These are phyloP conservation scores for Paramarasmius palmivorus DNA, from an alignment of 1,284 basidiomycete species.

Conservation along the genomic window DNA sequence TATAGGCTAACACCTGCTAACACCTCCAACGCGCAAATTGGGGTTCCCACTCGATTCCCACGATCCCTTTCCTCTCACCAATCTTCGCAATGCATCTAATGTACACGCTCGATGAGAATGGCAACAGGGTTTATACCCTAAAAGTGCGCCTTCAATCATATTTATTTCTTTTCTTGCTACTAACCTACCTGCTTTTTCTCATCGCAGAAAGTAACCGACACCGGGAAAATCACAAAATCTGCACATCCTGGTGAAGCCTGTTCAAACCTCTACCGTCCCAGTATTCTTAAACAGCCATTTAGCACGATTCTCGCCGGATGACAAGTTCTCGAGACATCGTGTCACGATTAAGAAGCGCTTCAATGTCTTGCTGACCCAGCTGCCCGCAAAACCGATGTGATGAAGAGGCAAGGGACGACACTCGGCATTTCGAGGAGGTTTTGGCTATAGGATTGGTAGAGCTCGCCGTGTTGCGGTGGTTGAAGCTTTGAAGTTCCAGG, in stretches of 20 bases:
- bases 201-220: conserved; percentile 77
- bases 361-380: conserved; percentile 84
- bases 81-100: conserved; percentile 88
- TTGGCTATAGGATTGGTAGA: too few species aligned
- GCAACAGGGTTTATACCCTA: conserved; percentile 86
- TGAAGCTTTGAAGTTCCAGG: too few species aligned
- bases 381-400: conserved; percentile 87
- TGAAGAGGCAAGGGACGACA: too few species aligned
- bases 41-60: too few species aligned
- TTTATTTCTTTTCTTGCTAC: background rate
- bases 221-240: conserved; percentile 85
- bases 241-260: conserved; percentile 85
- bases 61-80: too few species aligned
- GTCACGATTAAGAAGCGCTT: conserved; percentile 94
- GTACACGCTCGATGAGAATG: conserved; percentile 83
- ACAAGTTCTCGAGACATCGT: conserved; percentile 95
- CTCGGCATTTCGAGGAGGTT: too few species aligned
- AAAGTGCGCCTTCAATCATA: conserved; percentile 59
- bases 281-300: conserved; percentile 11
- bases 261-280: conserved; percentile 23
- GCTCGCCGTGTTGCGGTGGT: too few species aligned
- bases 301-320: conserved; percentile 97
- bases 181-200: conserved; percentile 13
- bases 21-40: too few species aligned
- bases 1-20: too few species aligned